phyloP scores from a whole-genome alignment of 2,329 filamentous ascomycete species.

The Fusarium concolor region DNA sequence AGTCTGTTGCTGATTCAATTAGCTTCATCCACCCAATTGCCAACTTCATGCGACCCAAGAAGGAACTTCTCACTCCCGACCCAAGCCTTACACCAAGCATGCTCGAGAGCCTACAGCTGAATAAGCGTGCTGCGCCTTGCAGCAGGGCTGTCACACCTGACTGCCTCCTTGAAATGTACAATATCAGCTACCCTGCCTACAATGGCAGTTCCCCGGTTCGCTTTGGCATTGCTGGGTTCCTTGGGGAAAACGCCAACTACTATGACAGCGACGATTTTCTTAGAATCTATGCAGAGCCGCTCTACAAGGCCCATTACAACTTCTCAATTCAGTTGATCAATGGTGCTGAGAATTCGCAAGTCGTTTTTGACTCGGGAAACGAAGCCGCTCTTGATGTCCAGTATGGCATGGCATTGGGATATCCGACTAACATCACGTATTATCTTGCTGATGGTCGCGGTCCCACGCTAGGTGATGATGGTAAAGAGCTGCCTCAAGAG shows the following conservation, averaged over 20 bases:
- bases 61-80: conserved; percentile 41
- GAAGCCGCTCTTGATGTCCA: conserved; percentile 63
- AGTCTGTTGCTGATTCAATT: conserved; percentile 52
- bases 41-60: conserved; percentile 61
- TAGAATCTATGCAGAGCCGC: conserved; percentile 50
- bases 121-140: conserved; percentile 49
- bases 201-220: conserved; percentile 51
- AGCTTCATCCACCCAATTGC: conserved; percentile 61
- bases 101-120: conserved; percentile 18
- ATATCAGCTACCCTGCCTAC: conserved; percentile 53
- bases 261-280: conserved; percentile 57
- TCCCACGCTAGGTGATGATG: conserved; percentile 54
- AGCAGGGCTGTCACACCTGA: conserved; percentile 50
- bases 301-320: conserved; percentile 53
- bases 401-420: conserved; percentile 59
- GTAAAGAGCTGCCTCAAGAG: conserved; percentile 49
- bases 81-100: conserved; percentile 11
- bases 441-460: conserved; percentile 60
- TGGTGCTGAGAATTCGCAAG: conserved; percentile 58
- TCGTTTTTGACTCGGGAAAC: conserved; percentile 51
- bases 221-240: conserved; percentile 62
- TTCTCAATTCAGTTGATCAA: conserved; percentile 57
- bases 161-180: conserved; percentile 60
- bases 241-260: conserved; percentile 61
- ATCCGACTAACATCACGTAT: conserved; percentile 59